Evolutionary conservation across 805 yeast genomes (phyloP).

Genomic region (Wickerhamomyces ciferrii): DNA sequence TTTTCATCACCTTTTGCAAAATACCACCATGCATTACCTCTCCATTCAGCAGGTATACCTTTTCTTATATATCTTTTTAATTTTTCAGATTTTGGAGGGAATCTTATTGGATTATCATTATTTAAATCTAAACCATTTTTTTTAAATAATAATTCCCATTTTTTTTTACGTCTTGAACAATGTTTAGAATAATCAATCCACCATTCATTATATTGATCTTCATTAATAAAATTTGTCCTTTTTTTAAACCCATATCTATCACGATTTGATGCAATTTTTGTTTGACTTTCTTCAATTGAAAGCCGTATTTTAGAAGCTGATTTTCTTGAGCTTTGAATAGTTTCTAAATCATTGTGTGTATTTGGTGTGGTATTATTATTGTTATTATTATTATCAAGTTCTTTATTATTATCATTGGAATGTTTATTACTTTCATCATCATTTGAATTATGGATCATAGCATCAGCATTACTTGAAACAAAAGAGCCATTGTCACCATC

Average conservation of each 20-base stretch:
- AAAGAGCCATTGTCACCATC: conserved; percentile 23
- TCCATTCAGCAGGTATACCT: conserved; percentile 96
- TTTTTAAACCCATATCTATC: conserved; percentile 91
- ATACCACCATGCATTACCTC: conserved; percentile 96
- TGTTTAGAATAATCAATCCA: conserved; percentile 63
- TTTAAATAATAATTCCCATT: conserved; percentile 69
- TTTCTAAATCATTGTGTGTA: background rate
- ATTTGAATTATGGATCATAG: background rate
- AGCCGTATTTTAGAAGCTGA: conserved; percentile 9
- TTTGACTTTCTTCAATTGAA: conserved; percentile 8
- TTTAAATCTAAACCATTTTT: conserved; percentile 56
- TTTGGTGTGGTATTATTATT: background rate
- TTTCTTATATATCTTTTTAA: conserved; percentile 77
- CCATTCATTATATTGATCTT: conserved; percentile 67
- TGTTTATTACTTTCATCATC: background rate
- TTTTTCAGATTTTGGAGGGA: conserved; percentile 76
- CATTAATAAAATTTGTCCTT: conserved; percentile 45
- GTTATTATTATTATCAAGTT: background rate
- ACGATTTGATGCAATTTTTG: conserved; percentile 19
- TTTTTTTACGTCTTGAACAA: conserved; percentile 57
- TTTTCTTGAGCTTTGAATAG: conserved; percentile 6
- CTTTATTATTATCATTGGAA: background rate
- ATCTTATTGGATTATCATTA: conserved; percentile 52
- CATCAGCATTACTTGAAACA: conserved; percentile 2
- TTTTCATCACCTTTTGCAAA: conserved; percentile 83